These are phyloP conservation scores for Boletus pseudo-olivaceus DNA, from an alignment of 768 basidiomycete species.

Conservation along the genomic window DNA sequence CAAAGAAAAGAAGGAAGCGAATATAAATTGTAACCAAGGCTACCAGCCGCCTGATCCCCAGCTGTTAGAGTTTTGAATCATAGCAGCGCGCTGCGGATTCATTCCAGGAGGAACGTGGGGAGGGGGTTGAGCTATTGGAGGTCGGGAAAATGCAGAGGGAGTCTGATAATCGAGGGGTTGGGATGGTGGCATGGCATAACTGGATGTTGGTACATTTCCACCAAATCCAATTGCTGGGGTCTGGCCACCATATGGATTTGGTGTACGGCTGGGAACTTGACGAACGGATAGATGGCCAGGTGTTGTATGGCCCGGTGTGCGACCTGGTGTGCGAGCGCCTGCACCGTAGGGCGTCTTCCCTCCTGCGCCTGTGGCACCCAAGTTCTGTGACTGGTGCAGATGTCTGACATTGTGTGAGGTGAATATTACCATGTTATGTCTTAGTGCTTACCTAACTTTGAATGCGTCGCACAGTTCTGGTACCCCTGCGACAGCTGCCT, in stretches of 20 bases:
- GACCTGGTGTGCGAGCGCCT: conserved; percentile 72
- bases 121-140: conserved; percentile 39
- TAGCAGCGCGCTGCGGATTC: conserved; percentile 63
- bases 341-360: conserved; percentile 80
- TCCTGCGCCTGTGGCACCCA: conserved; percentile 46
- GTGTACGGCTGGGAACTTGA: conserved; percentile 63
- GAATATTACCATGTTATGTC: background rate
- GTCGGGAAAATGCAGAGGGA: conserved; percentile 37
- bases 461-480: conserved; percentile 95
- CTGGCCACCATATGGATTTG: conserved; percentile 67
- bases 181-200: conserved; percentile 30
- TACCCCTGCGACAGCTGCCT: conserved; percentile 86
- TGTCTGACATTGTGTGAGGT: conserved; percentile 44
- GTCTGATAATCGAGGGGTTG: conserved; percentile 42
- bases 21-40: conserved; percentile 15
- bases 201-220: conserved; percentile 26
- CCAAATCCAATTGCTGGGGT: conserved; percentile 34
- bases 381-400: conserved; percentile 73
- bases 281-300: conserved; percentile 80
- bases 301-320: conserved; percentile 69
- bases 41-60: conserved; percentile 37
- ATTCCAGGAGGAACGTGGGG: conserved; percentile 53
- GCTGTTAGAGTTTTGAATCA: conserved; percentile 50
- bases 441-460: conserved; percentile 67
- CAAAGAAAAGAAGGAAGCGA: conserved; percentile 14